Conservation (phyloP, 331 rosid species). For the Saraca asoca region DNA sequence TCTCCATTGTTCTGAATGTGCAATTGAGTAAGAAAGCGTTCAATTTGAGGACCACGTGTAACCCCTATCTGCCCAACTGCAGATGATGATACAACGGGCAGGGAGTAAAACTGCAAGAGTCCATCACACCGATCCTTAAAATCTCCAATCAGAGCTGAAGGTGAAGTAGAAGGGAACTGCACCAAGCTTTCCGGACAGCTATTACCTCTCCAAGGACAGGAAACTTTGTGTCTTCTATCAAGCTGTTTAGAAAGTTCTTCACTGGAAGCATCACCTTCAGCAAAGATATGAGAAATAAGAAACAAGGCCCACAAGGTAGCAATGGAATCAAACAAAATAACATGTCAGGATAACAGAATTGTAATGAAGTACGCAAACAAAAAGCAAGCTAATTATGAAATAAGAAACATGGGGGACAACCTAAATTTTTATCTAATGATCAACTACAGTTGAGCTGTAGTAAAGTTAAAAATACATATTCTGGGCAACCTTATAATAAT, state of each 20-base stretch:
- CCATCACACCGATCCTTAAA: conserved; percentile 98
- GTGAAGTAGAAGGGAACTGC: conserved; percentile 95
- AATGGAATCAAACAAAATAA: conserved; percentile 13
- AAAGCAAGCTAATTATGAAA: not conserved
- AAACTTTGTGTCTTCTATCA: conserved; percentile 73
- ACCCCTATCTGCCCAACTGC: conserved; percentile 77
- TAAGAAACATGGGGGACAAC: not conserved
- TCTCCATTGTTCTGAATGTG: conserved; percentile 65
- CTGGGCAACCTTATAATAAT: conserved; percentile 5
- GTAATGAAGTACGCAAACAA: conserved; percentile 2
- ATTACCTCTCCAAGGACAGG: conserved; percentile 97
- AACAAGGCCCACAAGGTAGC: conserved; percentile 32
- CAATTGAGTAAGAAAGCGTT: conserved; percentile 61
- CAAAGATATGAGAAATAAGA: conserved; percentile 29
- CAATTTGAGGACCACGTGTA: conserved; percentile 69
- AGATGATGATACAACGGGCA: conserved; percentile 69
- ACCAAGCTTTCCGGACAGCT: conserved; percentile 97
- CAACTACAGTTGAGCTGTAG: conserved; percentile 9
- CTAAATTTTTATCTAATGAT: not conserved
- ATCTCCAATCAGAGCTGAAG: conserved; percentile 94
- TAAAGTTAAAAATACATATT: conserved; percentile 21
- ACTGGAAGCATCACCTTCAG: conserved; percentile 66
- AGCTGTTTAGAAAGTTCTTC: conserved; percentile 82
- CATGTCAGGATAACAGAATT: conserved; percentile 3
- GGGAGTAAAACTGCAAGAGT: conserved; percentile 81